Conservation (phyloP, 768 basidiomycete genomes). For the Tricholoma flavovirens region DNA sequence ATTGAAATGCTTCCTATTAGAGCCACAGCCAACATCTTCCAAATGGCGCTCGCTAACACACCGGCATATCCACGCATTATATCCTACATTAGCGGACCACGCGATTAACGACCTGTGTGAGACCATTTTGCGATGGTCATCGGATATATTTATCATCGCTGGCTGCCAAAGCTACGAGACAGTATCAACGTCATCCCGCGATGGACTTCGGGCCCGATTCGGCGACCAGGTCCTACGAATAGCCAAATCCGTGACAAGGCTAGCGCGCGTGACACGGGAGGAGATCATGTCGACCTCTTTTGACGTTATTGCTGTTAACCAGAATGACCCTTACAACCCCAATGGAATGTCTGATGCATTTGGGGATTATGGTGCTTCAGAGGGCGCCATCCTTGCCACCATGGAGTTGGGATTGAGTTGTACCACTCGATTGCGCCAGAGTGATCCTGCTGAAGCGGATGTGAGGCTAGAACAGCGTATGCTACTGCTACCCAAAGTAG, state of each 20-base stretch:
- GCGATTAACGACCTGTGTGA: conserved; percentile 69
- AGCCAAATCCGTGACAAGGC: conserved; percentile 53
- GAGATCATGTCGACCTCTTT: conserved; percentile 77
- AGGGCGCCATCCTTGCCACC: conserved; percentile 54
- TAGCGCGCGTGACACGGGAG: conserved; percentile 61
- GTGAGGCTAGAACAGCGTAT: conserved; percentile 50
- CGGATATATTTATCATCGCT: conserved; percentile 61
- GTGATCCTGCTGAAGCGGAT: conserved; percentile 20
- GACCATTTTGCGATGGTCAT: conserved; percentile 66
- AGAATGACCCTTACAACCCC: conserved; percentile 42
- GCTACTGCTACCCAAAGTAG: conserved; percentile 68
- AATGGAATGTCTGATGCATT: conserved; percentile 39
- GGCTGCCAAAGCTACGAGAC: conserved; percentile 45
- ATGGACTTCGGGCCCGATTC: conserved; percentile 39
- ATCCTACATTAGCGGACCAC: conserved; percentile 61
- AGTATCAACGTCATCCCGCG: conserved; percentile 27
- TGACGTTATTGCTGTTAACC: conserved; percentile 59
- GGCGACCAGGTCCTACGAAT: conserved; percentile 61
- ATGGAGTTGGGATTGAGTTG: conserved; percentile 70
- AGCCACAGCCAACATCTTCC: conserved; percentile 73
- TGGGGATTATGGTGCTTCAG: conserved; percentile 48
- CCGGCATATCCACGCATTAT: conserved; percentile 58
- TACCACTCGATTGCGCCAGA: conserved; percentile 40
- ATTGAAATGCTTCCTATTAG: conserved; percentile 26
- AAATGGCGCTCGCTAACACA: conserved; percentile 76